Evolutionary conservation across 306 rosid species (phyloP), one percentile per base, ranked within the genome.

Genomic region (Castanospermum australe): DNA sequence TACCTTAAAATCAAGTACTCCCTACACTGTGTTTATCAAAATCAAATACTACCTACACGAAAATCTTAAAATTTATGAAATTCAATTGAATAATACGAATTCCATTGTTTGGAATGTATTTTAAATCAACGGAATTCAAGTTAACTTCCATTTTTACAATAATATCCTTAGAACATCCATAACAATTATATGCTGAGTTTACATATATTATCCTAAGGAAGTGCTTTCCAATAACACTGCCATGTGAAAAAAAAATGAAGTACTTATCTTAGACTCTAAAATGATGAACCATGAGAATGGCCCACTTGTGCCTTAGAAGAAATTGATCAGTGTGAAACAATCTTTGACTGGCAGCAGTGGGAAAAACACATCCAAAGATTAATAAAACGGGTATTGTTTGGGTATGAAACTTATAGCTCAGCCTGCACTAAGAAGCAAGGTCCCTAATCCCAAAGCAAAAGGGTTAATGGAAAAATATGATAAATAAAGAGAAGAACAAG

Each of bases 391-490:
- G 21, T 22, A 21, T 11, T 41, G 9, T 35, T 52, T 24, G 12
- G 51, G 72, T 5, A 11, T 59, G 39, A 57, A 73, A 57, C 36
- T 41, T 10, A 15, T 25, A 3, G 68, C 57, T 57, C 30, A 41
- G n/a, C 72, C 54, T 15, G 32, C 62, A 62, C 50, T 61, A n/a
- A 74, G 79, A 30, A 61, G 36, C 71, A 35, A 35, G 39, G 41
- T 36, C 41, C 71, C 61, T 75, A 60, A 60, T 45, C 48, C 62
- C 6, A 62, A 45, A 45, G 41, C n/a, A 47, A 25, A 47, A 45
- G 28, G 47, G 2, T 15, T 25, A 67, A 44, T 13, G 2, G 5
- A 24, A 59, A 4, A 7, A 25, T n/a, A 38, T 5, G 21, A 54
- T 6, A 14, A 56, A 15, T 1, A 9, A n/a, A 45, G 5, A 18